A percentile compares a stretch with the other conserved stretches of the same genome.
Evolutionary conservation across 108 stramenopile species (phyloP).

Genomic region (Licmophora abbreviata): DNA sequence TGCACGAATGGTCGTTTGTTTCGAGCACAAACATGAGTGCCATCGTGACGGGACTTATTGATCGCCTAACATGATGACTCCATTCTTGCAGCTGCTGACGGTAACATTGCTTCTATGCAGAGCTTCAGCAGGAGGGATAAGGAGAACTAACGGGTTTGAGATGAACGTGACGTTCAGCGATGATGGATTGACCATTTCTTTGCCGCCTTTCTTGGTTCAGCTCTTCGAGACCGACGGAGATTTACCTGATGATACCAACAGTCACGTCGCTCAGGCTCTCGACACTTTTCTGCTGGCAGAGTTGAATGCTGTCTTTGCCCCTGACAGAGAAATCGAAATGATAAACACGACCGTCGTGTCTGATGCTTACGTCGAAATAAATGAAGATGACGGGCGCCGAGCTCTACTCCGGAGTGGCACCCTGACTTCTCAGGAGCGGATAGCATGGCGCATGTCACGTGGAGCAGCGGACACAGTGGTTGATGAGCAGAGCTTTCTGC

Average conservation of each 20-base stretch:
- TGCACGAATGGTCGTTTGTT: too few species aligned
- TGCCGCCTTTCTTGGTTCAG: constrained; percentile 23
- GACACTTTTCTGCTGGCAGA: constrained; percentile 30
- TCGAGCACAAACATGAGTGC: too few species aligned
- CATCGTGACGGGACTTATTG: too few species aligned
- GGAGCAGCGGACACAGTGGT: not conserved
- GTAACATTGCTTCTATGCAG: too few species aligned
- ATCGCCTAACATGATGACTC: too few species aligned
- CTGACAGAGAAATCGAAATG: not conserved
- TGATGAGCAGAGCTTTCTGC: not conserved
- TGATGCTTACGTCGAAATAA: not conserved
- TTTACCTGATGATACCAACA: constrained; percentile 12
- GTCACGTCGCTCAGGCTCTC: constrained; percentile 22
- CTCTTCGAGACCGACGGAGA: constrained; percentile 30
- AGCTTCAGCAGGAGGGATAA: too few species aligned
- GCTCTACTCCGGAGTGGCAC: not conserved
- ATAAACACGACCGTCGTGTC: not conserved
- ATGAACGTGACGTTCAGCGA: constrained; percentile 30
- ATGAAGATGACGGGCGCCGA: not conserved
- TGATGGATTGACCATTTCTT: constrained; percentile 23
- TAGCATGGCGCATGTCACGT: not conserved
- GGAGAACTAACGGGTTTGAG: too few species aligned
- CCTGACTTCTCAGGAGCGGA: not conserved
- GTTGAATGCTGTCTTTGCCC: constrained; percentile 14
- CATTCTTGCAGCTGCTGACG: too few species aligned